A percentile compares a stretch with the other conserved stretches of the same genome.
Conservation (phyloP, 768 basidiomycete species). For the Trametes cingulata region DNA sequence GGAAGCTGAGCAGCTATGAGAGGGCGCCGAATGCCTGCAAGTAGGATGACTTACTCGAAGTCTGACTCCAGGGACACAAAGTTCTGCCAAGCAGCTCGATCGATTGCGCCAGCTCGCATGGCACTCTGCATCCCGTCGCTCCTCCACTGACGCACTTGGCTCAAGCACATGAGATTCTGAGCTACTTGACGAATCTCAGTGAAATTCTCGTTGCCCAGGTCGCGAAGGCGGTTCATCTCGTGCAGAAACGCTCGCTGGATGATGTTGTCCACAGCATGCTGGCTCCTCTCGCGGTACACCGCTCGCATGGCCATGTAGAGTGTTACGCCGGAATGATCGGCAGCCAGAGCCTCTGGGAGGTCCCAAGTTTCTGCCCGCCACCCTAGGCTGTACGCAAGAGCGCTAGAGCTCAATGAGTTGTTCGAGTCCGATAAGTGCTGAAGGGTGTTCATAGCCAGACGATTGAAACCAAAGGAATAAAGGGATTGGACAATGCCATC, state of each 20-base stretch:
- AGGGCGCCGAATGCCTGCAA: background rate
- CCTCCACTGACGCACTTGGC: constrained; percentile 74
- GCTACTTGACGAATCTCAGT: constrained; percentile 69
- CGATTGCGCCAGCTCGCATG: constrained; percentile 36
- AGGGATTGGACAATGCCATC: constrained; percentile 78
- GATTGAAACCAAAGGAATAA: constrained; percentile 88
- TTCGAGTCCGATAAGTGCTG: constrained; percentile 4
- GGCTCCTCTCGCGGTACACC: constrained; percentile 76
- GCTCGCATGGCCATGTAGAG: constrained; percentile 82
- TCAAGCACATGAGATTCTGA: constrained; percentile 77
- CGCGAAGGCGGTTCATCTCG: constrained; percentile 66
- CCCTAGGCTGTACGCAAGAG: constrained; percentile 70
- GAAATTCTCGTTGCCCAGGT: constrained; percentile 77
- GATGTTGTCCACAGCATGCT: constrained; percentile 44
- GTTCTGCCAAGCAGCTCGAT: constrained; percentile 39
- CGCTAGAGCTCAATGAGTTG: constrained; percentile 25
- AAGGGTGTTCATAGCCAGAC: constrained; percentile 70
- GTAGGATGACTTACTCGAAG: constrained; percentile 59
- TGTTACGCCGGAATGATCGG: constrained; percentile 50
- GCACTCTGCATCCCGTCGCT: constrained; percentile 35
- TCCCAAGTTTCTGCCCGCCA: constrained; percentile 98
- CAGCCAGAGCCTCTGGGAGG: constrained; percentile 61
- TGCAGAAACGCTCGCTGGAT: constrained; percentile 52
- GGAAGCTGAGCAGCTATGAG: constrained; percentile 52
- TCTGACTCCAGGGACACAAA: constrained; percentile 51